Base-by-base conservation (phyloP, 1,139 yeast genomes). In the Nakaseomyces uthaithaninus region DNA sequence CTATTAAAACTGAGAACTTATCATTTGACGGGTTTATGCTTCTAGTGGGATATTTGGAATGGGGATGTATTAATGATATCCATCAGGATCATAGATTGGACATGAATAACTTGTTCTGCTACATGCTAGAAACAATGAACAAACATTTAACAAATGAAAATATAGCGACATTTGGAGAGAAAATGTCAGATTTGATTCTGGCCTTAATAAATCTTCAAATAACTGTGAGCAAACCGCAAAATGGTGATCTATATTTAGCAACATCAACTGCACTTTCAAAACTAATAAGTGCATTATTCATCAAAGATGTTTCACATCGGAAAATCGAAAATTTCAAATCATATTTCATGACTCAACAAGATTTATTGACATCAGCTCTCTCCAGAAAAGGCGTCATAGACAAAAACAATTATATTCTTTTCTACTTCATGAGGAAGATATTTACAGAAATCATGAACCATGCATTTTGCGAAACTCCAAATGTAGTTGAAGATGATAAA, bases 31-130 rank as follows among this genome's bases (percentile, higher is more conserved):
- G 33, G 3, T 28, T 28, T 11, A 17, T 28, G 14, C n/a, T 28
- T 8, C 6, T 28, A 17, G 18, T 28, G 8, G n/a, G 14, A 12
- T 28, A 28, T 28, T 11, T 28, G 8, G 33, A 28, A 17, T 28
- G 33, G 33, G 33, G 33, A 9, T 28, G 33, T 17, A 28, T 28
- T 11, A 28, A 28, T 28, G 33, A 28, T 28, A 28, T 28, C n/a
- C 33, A 28, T 15, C 33, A 28, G 12, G 33, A 28, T 17, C 33
- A 28, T 16, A 28, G 33, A 17, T 12, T 28, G 3, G 33, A 28
- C 12, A 28, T 28, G 33, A 22, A 28, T 16, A 17, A 28, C 18
- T 28, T 28, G 22, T 28, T 28, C 11, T 28, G 33, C 18, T 28
- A 28, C 18, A 28, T 28, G 33, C 22, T 28, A 2, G 33, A 28